Percentiles rank a stretch among this genome's conserved stretches.
phyloP scores from a whole-genome alignment of 1,139 yeast species.

The Kodamaea plutei region DNA sequence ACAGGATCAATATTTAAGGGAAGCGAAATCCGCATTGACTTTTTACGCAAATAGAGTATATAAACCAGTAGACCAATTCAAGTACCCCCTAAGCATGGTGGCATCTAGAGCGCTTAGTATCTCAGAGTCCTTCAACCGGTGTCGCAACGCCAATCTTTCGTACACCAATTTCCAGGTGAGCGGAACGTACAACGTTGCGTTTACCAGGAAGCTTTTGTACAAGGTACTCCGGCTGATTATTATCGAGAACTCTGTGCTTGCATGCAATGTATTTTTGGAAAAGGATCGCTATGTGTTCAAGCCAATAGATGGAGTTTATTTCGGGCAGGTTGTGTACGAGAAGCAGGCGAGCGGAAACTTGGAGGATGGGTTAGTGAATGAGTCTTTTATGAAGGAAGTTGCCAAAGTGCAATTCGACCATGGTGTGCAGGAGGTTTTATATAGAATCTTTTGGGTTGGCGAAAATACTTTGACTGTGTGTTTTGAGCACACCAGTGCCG shows the following conservation, averaged over 20 bases:
- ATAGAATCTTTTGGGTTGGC: constrained; percentile 25
- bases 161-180: constrained; percentile 35
- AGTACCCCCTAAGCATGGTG: too few species aligned
- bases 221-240: constrained; percentile 30
- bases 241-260: constrained; percentile 31
- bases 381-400: constrained; percentile 24
- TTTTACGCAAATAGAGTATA: too few species aligned
- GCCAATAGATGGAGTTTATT: constrained; percentile 22
- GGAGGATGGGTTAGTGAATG: constrained; percentile 19
- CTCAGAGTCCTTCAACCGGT: constrained; percentile 35
- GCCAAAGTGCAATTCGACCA: constrained; percentile 22
- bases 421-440: constrained; percentile 26
- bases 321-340: constrained; percentile 24
- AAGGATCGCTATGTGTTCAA: constrained; percentile 14
- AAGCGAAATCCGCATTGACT: too few species aligned
- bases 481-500: constrained; percentile 40
- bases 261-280: constrained; percentile 27
- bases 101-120: constrained; percentile 25
- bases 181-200: constrained; percentile 28
- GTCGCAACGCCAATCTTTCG: constrained; percentile 27
- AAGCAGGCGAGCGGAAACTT: constrained; percentile 12
- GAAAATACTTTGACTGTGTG: constrained; percentile 21
- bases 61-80: too few species aligned
- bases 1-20: too few species aligned
- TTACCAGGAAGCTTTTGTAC: constrained; percentile 14